phyloP scores from a whole-genome alignment of 768 basidiomycete species.

The Boletus coccyginus region DNA sequence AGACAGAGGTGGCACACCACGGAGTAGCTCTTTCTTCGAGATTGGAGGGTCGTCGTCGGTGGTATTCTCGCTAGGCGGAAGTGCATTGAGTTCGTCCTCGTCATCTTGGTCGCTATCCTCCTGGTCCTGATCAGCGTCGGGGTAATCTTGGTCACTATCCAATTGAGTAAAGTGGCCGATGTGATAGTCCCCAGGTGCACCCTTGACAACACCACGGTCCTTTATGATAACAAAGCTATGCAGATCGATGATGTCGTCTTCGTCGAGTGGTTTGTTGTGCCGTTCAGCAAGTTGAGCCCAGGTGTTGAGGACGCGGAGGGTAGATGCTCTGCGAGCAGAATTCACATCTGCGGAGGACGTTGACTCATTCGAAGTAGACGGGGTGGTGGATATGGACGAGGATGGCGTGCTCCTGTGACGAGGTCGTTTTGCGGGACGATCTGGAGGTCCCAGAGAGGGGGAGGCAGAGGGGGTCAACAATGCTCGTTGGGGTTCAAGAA shows the following conservation, averaged over 20 bases:
- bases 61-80: slow-evolving; percentile 34
- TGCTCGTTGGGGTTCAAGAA: slow-evolving; percentile 11
- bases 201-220: slow-evolving; percentile 66
- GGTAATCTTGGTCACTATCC: slow-evolving; percentile 38
- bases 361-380: slow-evolving; percentile 25
- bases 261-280: slow-evolving; percentile 62
- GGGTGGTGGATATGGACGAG: slow-evolving; percentile 38
- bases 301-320: slow-evolving; percentile 52
- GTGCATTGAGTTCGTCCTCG: slow-evolving; percentile 52
- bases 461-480: slow-evolving; percentile 29
- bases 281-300: slow-evolving; percentile 72
- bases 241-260: slow-evolving; percentile 80
- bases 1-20: slow-evolving; percentile 43
- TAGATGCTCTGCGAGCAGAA: slow-evolving; percentile 51
- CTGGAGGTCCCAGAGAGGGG: slow-evolving; percentile 29
- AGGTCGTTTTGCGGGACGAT: slow-evolving; percentile 46
- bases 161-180: slow-evolving; percentile 52
- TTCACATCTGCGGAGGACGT: slow-evolving; percentile 42
- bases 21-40: slow-evolving; percentile 32
- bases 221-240: slow-evolving; percentile 57
- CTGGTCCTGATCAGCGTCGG: slow-evolving; percentile 39
- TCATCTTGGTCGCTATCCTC: slow-evolving; percentile 53
- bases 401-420: slow-evolving; percentile 48
- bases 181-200: slow-evolving; percentile 37
- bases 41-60: slow-evolving; percentile 28